A percentile compares a stretch with the other conserved stretches of the same genome.
These are phyloP conservation scores for Cyclospora cayetanensis DNA, from an alignment of 169 alveolate species.

Conservation along the genomic window DNA sequence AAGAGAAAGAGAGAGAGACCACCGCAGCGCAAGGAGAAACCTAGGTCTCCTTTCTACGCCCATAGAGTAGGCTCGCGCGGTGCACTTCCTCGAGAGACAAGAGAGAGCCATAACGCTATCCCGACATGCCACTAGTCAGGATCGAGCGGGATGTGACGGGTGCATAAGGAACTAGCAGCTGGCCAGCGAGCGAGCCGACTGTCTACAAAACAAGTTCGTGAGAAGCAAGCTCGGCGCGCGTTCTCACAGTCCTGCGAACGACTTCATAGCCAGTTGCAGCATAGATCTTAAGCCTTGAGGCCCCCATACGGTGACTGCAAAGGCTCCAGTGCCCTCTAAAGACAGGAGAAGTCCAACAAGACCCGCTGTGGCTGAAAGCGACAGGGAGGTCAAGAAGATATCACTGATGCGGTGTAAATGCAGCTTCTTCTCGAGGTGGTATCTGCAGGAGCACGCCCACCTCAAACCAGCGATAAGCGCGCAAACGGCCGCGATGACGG, in stretches of 20 bases:
- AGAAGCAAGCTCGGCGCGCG: no score
- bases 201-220: no score
- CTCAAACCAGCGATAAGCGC: no score
- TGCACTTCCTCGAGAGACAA: no score
- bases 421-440: slow-evolving; percentile 82
- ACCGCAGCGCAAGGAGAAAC: background rate
- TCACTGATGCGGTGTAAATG: slow-evolving; percentile 77
- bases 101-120: background rate
- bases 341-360: slow-evolving; percentile 86
- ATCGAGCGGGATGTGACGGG: background rate
- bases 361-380: slow-evolving; percentile 82
- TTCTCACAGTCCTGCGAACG: slow-evolving; percentile 78
- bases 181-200: no score
- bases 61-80: no score
- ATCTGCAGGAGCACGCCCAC: slow-evolving; percentile 62
- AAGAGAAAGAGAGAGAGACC: background rate
- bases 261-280: slow-evolving; percentile 63
- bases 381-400: slow-evolving; percentile 81
- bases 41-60: no score
- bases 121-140: background rate
- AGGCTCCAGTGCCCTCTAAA: slow-evolving; percentile 80
- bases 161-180: background rate
- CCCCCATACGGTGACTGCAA: slow-evolving; percentile 80
- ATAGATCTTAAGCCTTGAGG: slow-evolving; percentile 78
- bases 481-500: no score